phyloP scores from a whole-genome alignment of 2,329 filamentous ascomycete genomes.

The Cadophora luteo-olivacea region DNA sequence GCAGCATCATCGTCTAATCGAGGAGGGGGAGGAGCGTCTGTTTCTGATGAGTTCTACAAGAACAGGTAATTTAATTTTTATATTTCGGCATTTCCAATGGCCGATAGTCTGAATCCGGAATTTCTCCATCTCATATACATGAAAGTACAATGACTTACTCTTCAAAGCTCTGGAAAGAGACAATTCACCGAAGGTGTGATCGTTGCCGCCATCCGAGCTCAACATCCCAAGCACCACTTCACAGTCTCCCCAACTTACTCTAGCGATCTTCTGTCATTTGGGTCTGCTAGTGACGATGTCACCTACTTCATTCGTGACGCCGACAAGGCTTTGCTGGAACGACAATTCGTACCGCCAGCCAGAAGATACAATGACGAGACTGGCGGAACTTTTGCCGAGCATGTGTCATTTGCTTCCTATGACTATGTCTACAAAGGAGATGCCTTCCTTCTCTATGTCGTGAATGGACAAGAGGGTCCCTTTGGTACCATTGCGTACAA shows the following conservation, averaged over 20 bases:
- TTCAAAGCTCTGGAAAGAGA: conserved; percentile 28
- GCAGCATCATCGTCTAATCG: conserved; percentile 2
- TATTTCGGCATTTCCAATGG: neutral
- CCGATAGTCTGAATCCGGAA: neutral
- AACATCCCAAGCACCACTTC: conserved; percentile 38
- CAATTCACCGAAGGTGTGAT: conserved; percentile 36
- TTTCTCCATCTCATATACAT: neutral
- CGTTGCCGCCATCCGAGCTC: conserved; percentile 29
- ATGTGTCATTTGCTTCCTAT: conserved; percentile 35
- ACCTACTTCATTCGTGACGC: conserved; percentile 28
- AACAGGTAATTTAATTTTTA: conserved; percentile 25
- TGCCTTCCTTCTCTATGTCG: conserved; percentile 37
- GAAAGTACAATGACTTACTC: conserved; percentile 2
- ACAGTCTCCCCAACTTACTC: conserved; percentile 25
- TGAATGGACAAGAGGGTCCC: conserved; percentile 32
- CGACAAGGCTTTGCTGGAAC: conserved; percentile 27
- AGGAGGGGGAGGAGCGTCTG: conserved; percentile 10
- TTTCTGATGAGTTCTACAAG: conserved; percentile 32
- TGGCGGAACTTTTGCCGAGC: conserved; percentile 33
- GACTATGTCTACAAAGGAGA: conserved; percentile 37
- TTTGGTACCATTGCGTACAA: conserved; percentile 24
- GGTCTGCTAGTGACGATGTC: conserved; percentile 31
- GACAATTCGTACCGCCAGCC: conserved; percentile 36
- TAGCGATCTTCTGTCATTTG: conserved; percentile 37
- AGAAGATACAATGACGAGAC: conserved; percentile 38